Evolutionary conservation across 768 basidiomycete genomes (phyloP).

Genomic region (Saitozyma sp.): DNA sequence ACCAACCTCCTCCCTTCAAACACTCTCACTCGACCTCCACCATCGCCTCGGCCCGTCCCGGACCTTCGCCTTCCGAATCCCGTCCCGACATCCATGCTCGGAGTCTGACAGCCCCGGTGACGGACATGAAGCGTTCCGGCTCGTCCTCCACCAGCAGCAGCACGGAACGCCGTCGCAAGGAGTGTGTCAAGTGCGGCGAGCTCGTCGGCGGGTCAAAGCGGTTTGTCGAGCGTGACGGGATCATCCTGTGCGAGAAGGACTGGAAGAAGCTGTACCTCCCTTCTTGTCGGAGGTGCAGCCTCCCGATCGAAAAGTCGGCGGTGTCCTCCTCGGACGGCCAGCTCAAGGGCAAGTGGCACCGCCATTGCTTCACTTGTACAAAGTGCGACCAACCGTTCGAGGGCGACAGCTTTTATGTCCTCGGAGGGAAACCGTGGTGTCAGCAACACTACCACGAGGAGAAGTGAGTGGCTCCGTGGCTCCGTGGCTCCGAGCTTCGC

Average conservation of each 20-base stretch:
- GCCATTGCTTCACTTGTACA: constrained; percentile 84
- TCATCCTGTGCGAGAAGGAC: constrained; percentile 81
- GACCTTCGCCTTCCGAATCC: background rate
- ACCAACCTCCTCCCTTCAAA: background rate
- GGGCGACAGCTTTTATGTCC: constrained; percentile 87
- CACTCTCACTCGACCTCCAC: constrained; percentile 10
- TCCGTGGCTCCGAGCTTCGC: background rate
- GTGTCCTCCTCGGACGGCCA: constrained; percentile 90
- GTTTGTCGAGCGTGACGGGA: constrained; percentile 71
- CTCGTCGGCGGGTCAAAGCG: constrained; percentile 69
- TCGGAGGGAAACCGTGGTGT: constrained; percentile 85
- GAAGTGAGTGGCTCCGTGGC: constrained; percentile 56
- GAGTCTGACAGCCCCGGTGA: too few relatives aligned
- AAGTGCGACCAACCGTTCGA: constrained; percentile 86
- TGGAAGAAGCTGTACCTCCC: constrained; percentile 98
- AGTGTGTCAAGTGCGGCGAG: constrained; percentile 69
- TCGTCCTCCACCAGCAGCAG: constrained; percentile 6
- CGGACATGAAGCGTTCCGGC: background rate
- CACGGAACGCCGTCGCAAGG: constrained; percentile 31
- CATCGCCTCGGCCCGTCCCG: constrained; percentile 6
- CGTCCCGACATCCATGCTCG: too few relatives aligned
- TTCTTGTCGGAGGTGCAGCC: constrained; percentile 83
- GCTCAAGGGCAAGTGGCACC: constrained; percentile 92
- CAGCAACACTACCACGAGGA: constrained; percentile 90
- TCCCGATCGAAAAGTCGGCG: constrained; percentile 86